Evolutionary conservation across 805 yeast genomes (phyloP), one percentile per base, ranked within the genome.

Genomic region (Metschnikowia gruessii): DNA sequence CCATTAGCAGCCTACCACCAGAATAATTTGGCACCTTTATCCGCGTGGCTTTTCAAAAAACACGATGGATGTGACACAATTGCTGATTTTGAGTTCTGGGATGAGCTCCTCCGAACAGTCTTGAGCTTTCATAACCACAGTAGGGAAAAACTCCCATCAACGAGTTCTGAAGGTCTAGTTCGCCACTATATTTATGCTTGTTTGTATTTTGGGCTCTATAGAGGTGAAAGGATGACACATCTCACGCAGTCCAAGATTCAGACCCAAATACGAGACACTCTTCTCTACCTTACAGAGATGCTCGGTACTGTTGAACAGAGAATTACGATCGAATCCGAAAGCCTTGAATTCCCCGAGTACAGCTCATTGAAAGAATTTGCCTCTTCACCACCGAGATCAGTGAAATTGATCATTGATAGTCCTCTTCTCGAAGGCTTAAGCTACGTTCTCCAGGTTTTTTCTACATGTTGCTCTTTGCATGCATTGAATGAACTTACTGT

Each of bases 401-500:
- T 43, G 18, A 19, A 22, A 3, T n/a, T 31, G 4, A 29, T 49
- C 10, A 9, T 36, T 4, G 38, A 42, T 0, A 11, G 40, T 4
- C 5, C 35, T 15, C 37, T 49, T 26, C 32, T 11, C 3, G 36
- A 42, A 5, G 31, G 41, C 32, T 11, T 46, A 24, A 32, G 36
- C 12, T 41, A 28, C 21, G 24, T 34, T 18, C 40, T 40, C 3
- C 36, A 39, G 22, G 39, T 49, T 8, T 49, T 68, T 3, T 53
- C 57, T 5, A 62, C 65, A 1, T 70, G 74, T 50, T 62, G 63
- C 33, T 58, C 56, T 35, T 56, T 72, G 18, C 69, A 61, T 42
- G 66, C 73, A 0, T 59, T 65, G 33, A 68, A 64, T 40, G 66
- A 64, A 30, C 56, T 68, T n/a, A 63, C 72, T 1, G 55, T 71